These are phyloP conservation scores for Aeschynomene evenia DNA, from an alignment of 306 rosid species.

Conservation along the genomic window DNA sequence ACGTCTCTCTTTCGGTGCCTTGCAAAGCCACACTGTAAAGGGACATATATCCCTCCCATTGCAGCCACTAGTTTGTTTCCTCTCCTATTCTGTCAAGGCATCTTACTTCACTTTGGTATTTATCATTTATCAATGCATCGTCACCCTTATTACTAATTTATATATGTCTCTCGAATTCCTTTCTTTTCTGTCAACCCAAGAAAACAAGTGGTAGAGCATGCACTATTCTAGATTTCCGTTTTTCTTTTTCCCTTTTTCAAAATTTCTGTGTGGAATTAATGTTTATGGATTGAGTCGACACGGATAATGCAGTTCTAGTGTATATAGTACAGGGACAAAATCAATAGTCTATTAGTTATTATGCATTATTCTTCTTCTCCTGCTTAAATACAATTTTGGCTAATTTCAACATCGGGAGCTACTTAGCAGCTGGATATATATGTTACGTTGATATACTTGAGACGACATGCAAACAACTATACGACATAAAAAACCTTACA, in stretches of 20 bases:
- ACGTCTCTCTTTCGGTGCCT: conserved; percentile 10
- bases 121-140: conserved; percentile 5
- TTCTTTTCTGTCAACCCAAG: not conserved
- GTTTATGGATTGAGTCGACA: not conserved
- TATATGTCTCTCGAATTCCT: not conserved
- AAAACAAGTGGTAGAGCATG: not conserved
- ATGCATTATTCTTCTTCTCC: not conserved
- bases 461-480: conserved; percentile 9
- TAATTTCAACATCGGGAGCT: not conserved
- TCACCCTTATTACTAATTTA: no score
- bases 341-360: not conserved
- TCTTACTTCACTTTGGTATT: conserved; percentile 3
- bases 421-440: not conserved
- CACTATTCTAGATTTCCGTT: not conserved
- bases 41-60: not conserved
- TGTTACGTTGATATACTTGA: not conserved
- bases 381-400: not conserved
- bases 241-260: not conserved
- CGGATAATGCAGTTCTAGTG: not conserved
- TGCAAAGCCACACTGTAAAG: conserved; percentile 31
- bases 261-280: not conserved
- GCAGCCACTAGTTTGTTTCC: conserved; percentile 1
- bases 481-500: not conserved
- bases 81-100: conserved; percentile 1
- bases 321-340: not conserved